Evolutionary conservation across 352 stramenopile species (phyloP), one percentile per base, ranked within the genome.

Genomic region (Phytophthora megakarya): DNA sequence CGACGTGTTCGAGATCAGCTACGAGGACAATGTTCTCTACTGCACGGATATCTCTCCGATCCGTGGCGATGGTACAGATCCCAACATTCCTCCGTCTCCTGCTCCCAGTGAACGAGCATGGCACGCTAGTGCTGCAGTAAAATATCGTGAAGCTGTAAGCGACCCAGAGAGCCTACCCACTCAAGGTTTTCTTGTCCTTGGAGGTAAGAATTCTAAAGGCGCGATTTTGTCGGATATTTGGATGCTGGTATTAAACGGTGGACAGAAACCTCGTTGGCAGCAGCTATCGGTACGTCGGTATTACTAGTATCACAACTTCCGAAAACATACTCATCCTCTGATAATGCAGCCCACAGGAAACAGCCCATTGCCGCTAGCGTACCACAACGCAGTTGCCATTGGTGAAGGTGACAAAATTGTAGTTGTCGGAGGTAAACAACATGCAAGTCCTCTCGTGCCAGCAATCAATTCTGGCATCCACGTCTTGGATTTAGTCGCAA

Each of bases 331-430:
- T 69, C 19, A 64, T 25, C 12, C 8, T 54, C 35, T 49, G 15
- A 33, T 43, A 46, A 45, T 51, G 42, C 46, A 89, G 67, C 75
- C 79, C 4, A 76, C 73, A 15, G 83, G 83, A 0, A 72, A 47
- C 30, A 83, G 76, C 33, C 81, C 83, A 32, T 47, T 88, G 0
- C 79, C 83, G 19, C 65, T 92, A 15, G 78, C 70, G 0, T 70
- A 76, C 16, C 83, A 92, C 48, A 71, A 64, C 42, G 76, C 69
- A 16, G 70, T 85, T 11, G 11, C 71, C 3, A 26, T 85, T 11
- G 63, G 74, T 2, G 65, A 79, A 33, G 67, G 73, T 1, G 47
- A 56, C 1, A 70, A 80, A 23, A 43, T 93, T 15, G 40, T 88
- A 2, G 72, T 94, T 22, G 10, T 88, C 19, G 82, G 81, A 19